phyloP scores from a whole-genome alignment of 1,284 basidiomycete species.

The Microbotryum violaceum region DNA sequence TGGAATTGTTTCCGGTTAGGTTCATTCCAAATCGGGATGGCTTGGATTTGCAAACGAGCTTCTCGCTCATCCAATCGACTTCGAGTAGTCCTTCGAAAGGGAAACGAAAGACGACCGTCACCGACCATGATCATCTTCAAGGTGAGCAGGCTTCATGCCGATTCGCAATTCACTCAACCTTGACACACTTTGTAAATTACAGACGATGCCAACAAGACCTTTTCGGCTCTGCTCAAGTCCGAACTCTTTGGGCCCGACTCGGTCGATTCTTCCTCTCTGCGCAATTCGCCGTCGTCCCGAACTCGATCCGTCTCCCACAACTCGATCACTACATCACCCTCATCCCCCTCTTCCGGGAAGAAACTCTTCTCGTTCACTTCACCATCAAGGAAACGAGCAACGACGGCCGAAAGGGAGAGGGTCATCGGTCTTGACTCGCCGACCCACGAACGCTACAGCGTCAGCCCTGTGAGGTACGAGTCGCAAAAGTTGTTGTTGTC shows the following conservation, averaged over 20 bases:
- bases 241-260: constrained; percentile 46
- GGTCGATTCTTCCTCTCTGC: constrained; percentile 19
- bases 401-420: constrained; percentile 22
- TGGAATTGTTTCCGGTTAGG: constrained; percentile 32
- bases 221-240: constrained; percentile 47
- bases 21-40: constrained; percentile 51
- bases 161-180: not conserved
- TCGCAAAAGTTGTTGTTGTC: constrained; percentile 76
- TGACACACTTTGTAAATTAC: not conserved
- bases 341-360: constrained; percentile 37
- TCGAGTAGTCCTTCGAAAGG: constrained; percentile 36
- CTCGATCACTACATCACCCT: constrained; percentile 37
- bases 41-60: constrained; percentile 47
- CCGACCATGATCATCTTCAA: constrained; percentile 43
- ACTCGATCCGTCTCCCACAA: constrained; percentile 33
- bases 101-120: constrained; percentile 38
- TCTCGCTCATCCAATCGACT: constrained; percentile 45
- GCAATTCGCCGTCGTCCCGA: constrained; percentile 25
- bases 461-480: constrained; percentile 79
- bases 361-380: constrained; percentile 48
- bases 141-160: constrained; percentile 20
- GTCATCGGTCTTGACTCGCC: constrained; percentile 51
- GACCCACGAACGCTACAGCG: constrained; percentile 75
- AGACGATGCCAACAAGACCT: constrained; percentile 50
- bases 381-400: constrained; percentile 35